These are phyloP conservation scores for Suillus weaverae DNA, from an alignment of 768 basidiomycete species.

Conservation along the genomic window DNA sequence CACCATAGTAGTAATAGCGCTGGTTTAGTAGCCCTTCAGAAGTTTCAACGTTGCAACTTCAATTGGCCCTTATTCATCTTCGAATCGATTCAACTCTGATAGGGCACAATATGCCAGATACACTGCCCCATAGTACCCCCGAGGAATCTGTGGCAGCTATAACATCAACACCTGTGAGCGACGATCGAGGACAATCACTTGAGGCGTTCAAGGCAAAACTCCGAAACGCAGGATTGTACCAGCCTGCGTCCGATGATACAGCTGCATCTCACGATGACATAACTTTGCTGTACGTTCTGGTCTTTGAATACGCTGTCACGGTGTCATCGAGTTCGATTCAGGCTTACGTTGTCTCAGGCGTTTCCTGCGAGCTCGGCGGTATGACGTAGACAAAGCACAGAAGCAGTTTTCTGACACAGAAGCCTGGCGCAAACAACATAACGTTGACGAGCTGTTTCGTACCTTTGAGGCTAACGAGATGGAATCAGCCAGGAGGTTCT, in stretches of 20 bases:
- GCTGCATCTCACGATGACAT: constrained; percentile 61
- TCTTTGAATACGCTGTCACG: not conserved
- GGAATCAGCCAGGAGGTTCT: constrained; percentile 58
- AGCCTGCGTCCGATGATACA: constrained; percentile 29
- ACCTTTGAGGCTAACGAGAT: constrained; percentile 61
- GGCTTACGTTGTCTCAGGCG: constrained; percentile 48
- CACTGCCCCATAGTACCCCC: not conserved
- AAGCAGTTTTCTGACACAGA: constrained; percentile 70
- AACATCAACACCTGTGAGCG: not conserved
- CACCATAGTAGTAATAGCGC: no score
- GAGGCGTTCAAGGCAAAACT: constrained; percentile 55
- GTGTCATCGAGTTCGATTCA: constrained; percentile 2
- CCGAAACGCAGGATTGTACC: constrained; percentile 51
- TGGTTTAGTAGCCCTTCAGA: no score
- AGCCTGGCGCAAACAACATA: constrained; percentile 64
- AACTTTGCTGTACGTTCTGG: constrained; percentile 57
- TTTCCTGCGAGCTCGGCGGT: constrained; percentile 79
- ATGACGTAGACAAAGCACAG: constrained; percentile 59
- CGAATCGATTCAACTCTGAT: no score
- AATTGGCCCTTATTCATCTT: not conserved
- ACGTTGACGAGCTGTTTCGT: constrained; percentile 63
- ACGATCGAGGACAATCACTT: constrained; percentile 24
- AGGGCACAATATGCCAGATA: not conserved
- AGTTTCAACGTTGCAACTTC: no score
- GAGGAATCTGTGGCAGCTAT: not conserved